Evolutionary conservation across 2,329 filamentous ascomycete genomes (phyloP).

Genomic region (Arthrobotrys conoides): DNA sequence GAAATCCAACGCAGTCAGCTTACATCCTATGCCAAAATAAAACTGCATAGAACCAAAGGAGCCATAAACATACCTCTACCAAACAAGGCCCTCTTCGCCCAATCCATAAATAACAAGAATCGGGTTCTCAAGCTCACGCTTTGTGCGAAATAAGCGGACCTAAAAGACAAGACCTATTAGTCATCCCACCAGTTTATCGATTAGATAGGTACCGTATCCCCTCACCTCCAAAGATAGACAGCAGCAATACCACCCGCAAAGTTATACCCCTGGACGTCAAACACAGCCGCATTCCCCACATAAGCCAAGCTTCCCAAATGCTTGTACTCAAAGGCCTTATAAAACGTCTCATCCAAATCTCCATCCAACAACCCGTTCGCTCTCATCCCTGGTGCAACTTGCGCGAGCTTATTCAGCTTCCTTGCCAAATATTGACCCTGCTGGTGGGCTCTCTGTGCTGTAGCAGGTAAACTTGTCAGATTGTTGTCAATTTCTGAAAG

Average conservation of each 20-base stretch:
- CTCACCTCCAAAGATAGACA: slow-evolving; percentile 94
- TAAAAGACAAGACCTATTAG: slow-evolving; percentile 21
- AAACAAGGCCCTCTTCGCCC: slow-evolving; percentile 96
- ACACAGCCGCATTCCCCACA: slow-evolving; percentile 95
- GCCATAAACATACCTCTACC: slow-evolving; percentile 81
- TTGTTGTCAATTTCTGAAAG: slow-evolving; percentile 94
- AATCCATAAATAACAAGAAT: slow-evolving; percentile 94
- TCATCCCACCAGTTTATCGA: neutral
- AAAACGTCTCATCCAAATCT: slow-evolving; percentile 90
- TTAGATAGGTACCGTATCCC: neutral
- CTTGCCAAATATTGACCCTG: slow-evolving; percentile 92
- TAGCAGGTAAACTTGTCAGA: slow-evolving; percentile 92
- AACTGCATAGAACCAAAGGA: neutral
- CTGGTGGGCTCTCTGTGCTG: slow-evolving; percentile 95
- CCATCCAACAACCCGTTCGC: slow-evolving; percentile 88
- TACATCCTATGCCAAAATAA: neutral
- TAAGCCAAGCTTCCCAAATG: slow-evolving; percentile 95
- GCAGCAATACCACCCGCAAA: slow-evolving; percentile 88
- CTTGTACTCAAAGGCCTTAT: slow-evolving; percentile 93
- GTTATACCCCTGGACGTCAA: slow-evolving; percentile 79
- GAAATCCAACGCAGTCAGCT: slow-evolving; percentile 17
- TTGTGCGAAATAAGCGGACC: slow-evolving; percentile 87
- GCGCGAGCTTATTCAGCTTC: slow-evolving; percentile 93
- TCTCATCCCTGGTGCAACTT: slow-evolving; percentile 79
- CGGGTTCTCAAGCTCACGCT: slow-evolving; percentile 93